These are phyloP conservation scores for Camellia japonica DNA, from an alignment of 148 eudicot species.

Conservation along the genomic window DNA sequence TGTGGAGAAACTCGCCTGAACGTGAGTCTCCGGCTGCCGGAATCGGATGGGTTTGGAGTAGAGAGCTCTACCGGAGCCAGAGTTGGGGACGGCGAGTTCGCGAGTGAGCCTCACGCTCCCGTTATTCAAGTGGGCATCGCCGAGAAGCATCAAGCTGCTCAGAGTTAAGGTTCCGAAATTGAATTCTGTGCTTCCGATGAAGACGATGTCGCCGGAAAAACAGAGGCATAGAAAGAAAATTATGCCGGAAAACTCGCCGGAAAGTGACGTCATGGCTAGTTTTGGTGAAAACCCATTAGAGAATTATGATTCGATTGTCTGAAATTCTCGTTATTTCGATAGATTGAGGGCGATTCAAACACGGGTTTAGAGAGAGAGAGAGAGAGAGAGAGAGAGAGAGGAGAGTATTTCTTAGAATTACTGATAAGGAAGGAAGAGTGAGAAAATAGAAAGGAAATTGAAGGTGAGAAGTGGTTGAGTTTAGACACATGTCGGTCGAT, in stretches of 20 bases:
- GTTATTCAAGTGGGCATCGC: constrained; percentile 77
- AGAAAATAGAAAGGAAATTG: too few species aligned
- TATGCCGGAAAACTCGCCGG: constrained; percentile 13
- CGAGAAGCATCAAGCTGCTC: constrained; percentile 58
- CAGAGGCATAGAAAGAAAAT: neutral
- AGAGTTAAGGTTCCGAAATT: constrained; percentile 70
- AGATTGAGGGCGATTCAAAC: neutral
- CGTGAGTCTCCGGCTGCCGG: constrained; percentile 25
- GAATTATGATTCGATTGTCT: neutral
- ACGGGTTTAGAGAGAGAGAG: constrained; percentile 5
- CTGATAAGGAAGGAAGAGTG: too few species aligned
- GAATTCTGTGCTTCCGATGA: constrained; percentile 39
- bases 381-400: constrained; percentile 7
- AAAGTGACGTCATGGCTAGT: constrained; percentile 24
- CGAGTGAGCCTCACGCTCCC: constrained; percentile 59
- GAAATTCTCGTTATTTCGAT: neutral
- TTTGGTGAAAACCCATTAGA: constrained; percentile 10
- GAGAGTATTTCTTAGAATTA: too few species aligned
- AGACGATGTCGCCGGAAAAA: neutral
- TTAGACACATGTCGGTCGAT: too few species aligned
- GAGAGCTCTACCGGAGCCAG: constrained; percentile 64
- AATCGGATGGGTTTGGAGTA: constrained; percentile 53
- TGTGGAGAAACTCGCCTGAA: constrained; percentile 52
- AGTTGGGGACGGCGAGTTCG: constrained; percentile 71
- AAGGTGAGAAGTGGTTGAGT: too few species aligned